Conservation (phyloP, 495 filamentous ascomycete species). For the Cercophora sp. region DNA sequence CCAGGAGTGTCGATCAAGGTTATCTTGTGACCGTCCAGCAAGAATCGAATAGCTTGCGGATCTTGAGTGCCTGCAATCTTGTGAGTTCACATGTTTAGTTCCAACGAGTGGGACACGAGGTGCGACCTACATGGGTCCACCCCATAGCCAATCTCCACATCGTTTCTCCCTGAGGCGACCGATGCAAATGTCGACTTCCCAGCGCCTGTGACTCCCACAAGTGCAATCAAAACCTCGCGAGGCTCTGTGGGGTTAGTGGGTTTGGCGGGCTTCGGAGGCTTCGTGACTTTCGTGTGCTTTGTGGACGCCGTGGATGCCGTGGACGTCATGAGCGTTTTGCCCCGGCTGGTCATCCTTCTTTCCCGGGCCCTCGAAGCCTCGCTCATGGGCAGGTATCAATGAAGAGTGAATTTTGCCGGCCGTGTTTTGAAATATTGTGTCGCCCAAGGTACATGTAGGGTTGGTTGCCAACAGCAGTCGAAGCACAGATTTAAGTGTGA, state of each 20-base stretch:
- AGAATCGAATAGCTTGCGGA: neutral
- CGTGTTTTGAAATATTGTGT: too few species aligned
- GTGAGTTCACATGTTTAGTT: neutral
- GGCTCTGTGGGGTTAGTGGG: too few species aligned
- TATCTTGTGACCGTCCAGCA: constrained; percentile 3
- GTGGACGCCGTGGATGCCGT: neutral
- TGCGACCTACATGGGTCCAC: constrained; percentile 1
- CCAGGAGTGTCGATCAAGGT: constrained; percentile 42
- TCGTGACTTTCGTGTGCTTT: neutral
- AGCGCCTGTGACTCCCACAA: constrained; percentile 4
- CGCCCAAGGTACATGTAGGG: too few species aligned
- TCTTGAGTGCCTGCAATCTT: neutral
- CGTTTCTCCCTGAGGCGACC: neutral
- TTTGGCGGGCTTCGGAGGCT: too few species aligned
- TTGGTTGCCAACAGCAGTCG: too few species aligned
- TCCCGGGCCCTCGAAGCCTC: neutral
- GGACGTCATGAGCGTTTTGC: neutral
- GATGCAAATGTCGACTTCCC: constrained; percentile 7
- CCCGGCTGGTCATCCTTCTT: neutral
- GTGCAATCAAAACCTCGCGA: constrained; percentile 1
- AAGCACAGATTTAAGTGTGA: too few species aligned
- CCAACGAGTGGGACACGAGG: neutral
- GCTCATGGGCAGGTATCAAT: neutral
- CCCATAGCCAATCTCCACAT: neutral
- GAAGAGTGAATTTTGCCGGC: neutral